Conservation (phyloP, 768 basidiomycete species). For the Mrakia frigida region DNA sequence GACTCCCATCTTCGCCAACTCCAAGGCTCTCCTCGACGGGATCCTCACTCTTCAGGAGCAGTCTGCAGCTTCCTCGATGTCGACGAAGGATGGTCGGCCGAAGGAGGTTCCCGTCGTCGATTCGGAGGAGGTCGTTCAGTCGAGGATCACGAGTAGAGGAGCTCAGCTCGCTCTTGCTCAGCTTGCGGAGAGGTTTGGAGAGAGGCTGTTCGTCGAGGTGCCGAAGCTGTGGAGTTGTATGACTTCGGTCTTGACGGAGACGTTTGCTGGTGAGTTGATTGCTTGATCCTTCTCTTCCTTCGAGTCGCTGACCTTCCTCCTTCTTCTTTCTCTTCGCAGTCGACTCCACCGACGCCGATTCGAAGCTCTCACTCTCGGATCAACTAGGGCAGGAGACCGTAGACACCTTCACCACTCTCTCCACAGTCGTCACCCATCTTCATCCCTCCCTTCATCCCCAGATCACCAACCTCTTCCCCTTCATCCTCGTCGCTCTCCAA, state of each 20-base stretch:
- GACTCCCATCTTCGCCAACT: conserved; percentile 79
- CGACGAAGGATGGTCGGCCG: conserved; percentile 37
- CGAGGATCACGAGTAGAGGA: conserved; percentile 73
- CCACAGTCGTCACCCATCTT: conserved; percentile 70
- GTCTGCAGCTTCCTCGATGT: conserved; percentile 36
- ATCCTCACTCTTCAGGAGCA: conserved; percentile 62
- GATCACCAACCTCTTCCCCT: conserved; percentile 67
- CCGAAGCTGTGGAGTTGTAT: conserved; percentile 95
- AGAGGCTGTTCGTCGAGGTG: conserved; percentile 65
- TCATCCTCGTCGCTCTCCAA: conserved; percentile 68
- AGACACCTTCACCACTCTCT: conserved; percentile 84
- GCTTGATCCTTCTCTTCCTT: not conserved
- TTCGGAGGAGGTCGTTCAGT: conserved; percentile 57
- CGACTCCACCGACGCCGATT: not conserved
- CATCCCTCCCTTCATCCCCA: conserved; percentile 64
- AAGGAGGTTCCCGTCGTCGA: conserved; percentile 26
- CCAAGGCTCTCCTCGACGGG: conserved; percentile 49
- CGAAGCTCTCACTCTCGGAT: conserved; percentile 9
- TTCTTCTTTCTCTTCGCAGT: not conserved
- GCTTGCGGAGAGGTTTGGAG: conserved; percentile 70
- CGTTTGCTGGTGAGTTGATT: conserved; percentile 58
- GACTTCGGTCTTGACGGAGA: conserved; percentile 66
- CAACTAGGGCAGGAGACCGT: conserved; percentile 80
- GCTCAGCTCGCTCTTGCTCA: conserved; percentile 75
- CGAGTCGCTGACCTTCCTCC: not conserved